Percentiles rank a stretch among this genome's conserved stretches.
Evolutionary conservation across 2,329 filamentous ascomycete species (phyloP).

Genomic region (Sarocladium oryzae): DNA sequence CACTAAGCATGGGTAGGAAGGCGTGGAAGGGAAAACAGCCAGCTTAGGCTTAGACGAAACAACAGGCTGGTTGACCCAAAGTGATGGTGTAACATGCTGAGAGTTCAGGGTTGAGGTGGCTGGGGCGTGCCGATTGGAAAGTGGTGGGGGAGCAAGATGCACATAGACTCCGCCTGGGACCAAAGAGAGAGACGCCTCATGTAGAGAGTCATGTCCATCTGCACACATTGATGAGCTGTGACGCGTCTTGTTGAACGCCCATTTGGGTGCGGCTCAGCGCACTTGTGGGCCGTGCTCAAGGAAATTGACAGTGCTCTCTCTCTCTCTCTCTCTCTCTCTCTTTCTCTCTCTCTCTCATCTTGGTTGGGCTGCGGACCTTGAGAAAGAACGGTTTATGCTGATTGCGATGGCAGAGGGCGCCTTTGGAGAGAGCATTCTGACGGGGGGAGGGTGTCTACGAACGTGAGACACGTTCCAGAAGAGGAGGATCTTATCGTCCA

Average conservation of each 20-base stretch:
- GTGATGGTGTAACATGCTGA: slow-evolving; percentile 3
- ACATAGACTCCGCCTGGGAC: neutral
- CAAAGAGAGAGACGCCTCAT: neutral
- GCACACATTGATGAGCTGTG: neutral
- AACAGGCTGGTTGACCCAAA: neutral
- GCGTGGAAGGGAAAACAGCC: neutral
- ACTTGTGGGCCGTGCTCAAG: neutral
- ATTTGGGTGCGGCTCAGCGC: neutral
- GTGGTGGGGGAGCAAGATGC: neutral
- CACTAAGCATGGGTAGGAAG: neutral
- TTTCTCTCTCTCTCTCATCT: no score
- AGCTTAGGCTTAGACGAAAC: neutral
- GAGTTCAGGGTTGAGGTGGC: neutral
- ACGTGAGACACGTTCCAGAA: neutral
- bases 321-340: no score
- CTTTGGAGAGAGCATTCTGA: no score
- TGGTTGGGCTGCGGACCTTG: no score
- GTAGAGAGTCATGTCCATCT: neutral
- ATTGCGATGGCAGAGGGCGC: no score
- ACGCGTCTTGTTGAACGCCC: neutral
- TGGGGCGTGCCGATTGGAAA: neutral
- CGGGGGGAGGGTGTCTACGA: no score
- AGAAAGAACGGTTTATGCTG: no score
- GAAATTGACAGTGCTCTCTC: neutral
- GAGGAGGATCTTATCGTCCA: neutral